These are phyloP conservation scores for Suhomyces xylopsoci DNA, from an alignment of 805 yeast genomes.

Conservation along the genomic window DNA sequence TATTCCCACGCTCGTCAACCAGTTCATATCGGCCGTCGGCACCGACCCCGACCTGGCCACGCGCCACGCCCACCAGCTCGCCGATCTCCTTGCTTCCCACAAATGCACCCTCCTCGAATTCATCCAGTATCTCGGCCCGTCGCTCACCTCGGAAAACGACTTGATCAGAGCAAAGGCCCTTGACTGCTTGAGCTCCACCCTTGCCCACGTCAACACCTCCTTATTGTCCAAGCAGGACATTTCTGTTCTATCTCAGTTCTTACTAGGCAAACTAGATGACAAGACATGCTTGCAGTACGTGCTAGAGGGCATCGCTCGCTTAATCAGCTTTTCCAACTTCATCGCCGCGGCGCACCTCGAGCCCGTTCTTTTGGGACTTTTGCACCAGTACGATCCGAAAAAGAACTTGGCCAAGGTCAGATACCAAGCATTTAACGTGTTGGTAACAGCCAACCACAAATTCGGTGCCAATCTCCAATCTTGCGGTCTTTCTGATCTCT, in stretches of 20 bases:
- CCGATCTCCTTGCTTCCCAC: conserved; percentile 18
- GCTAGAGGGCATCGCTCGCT: conserved; percentile 49
- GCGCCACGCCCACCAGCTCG: conserved; percentile 20
- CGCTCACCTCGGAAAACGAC: conserved; percentile 59
- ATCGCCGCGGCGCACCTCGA: conserved; percentile 18
- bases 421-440: conserved; percentile 52
- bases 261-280: conserved; percentile 66
- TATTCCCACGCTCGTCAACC: conserved; percentile 30
- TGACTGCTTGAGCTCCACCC: conserved; percentile 37
- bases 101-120: conserved; percentile 47
- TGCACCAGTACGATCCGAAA: conserved; percentile 47
- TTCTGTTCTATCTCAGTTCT: conserved; percentile 53
- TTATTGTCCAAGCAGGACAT: conserved; percentile 44
- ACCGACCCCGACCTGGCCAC: conserved; percentile 19
- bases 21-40: conserved; percentile 33
- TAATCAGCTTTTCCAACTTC: conserved; percentile 53
- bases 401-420: conserved; percentile 62
- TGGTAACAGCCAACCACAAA: conserved; percentile 34
- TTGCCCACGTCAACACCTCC: conserved; percentile 21
- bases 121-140: conserved; percentile 57
- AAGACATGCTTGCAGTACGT: conserved; percentile 50
- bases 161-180: conserved; percentile 47
- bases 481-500: conserved; percentile 32
- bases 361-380: conserved; percentile 5
- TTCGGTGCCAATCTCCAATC: conserved; percentile 7